Conservation (phyloP, 805 yeast species). For the Yamadazyma olivae region DNA sequence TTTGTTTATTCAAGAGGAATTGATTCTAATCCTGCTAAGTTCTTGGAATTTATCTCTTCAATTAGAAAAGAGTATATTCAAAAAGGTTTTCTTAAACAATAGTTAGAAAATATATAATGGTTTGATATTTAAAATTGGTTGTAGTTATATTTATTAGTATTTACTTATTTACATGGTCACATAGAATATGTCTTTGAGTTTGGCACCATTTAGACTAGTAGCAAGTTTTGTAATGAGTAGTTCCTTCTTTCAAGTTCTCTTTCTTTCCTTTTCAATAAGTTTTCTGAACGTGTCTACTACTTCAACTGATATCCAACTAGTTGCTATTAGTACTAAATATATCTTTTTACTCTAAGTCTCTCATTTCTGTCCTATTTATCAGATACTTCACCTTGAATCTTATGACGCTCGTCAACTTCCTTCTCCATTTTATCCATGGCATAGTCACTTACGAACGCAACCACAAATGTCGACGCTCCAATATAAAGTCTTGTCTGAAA, state of each 20-base stretch:
- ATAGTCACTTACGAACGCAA: constrained; percentile 41
- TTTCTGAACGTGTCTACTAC: too few relatives aligned
- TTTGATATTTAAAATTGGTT: too few relatives aligned
- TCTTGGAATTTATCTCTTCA: constrained; percentile 64
- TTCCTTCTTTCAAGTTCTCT: too few relatives aligned
- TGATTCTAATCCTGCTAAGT: constrained; percentile 75
- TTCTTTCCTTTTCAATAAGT: too few relatives aligned
- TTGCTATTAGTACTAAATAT: too few relatives aligned
- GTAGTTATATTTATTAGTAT: not conserved
- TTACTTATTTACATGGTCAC: too few relatives aligned
- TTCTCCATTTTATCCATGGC: constrained; percentile 32
- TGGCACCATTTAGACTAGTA: not conserved
- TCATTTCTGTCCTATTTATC: too few relatives aligned
- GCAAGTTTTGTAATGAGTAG: too few relatives aligned
- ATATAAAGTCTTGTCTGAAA: constrained; percentile 38
- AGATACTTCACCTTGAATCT: constrained; percentile 22
- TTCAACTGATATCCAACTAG: too few relatives aligned
- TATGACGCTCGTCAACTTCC: constrained; percentile 32
- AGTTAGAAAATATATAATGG: not conserved
- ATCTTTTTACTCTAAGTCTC: too few relatives aligned
- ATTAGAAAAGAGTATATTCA: constrained; percentile 45
- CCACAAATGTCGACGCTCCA: constrained; percentile 37
- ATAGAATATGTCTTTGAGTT: too few relatives aligned
- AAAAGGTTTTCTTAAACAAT: constrained; percentile 27
- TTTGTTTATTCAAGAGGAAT: constrained; percentile 82